Conservation (phyloP, 768 basidiomycete species). For the Trametes punicea region DNA sequence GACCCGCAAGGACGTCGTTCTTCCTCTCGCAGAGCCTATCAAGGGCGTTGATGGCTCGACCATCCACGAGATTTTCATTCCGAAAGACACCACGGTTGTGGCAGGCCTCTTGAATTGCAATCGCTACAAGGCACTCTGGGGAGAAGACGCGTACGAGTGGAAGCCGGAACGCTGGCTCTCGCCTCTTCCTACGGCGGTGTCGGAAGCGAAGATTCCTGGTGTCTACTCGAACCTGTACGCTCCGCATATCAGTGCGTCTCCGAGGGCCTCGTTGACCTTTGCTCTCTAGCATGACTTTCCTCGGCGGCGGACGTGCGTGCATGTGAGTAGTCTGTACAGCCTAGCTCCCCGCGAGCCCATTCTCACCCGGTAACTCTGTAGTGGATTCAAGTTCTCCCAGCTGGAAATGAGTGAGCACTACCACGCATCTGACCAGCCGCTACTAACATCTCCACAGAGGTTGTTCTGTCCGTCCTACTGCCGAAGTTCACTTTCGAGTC, state of each 20-base stretch:
- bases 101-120: slow-evolving; percentile 44
- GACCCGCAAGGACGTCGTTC: slow-evolving; percentile 32
- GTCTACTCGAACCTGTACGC: slow-evolving; percentile 10
- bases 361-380: neutral
- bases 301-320: slow-evolving; percentile 9
- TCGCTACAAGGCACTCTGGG: slow-evolving; percentile 33
- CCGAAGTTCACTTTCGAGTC: slow-evolving; percentile 6
- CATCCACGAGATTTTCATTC: slow-evolving; percentile 37
- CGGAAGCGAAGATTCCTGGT: slow-evolving; percentile 10
- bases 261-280: neutral
- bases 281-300: slow-evolving; percentile 8
- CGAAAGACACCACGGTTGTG: slow-evolving; percentile 36
- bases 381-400: slow-evolving; percentile 24
- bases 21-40: slow-evolving; percentile 41
- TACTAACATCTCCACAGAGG: neutral
- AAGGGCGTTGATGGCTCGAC: slow-evolving; percentile 34
- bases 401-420: slow-evolving; percentile 20
- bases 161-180: slow-evolving; percentile 23
- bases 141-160: slow-evolving; percentile 36
- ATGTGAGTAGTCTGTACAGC: neutral
- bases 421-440: neutral
- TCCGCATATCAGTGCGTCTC: neutral
- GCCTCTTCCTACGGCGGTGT: neutral
- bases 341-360: neutral
- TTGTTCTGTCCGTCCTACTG: slow-evolving; percentile 6